These are phyloP conservation scores for Epichloe hybrida DNA, from an alignment of 2,329 filamentous ascomycete genomes.

Conservation along the genomic window DNA sequence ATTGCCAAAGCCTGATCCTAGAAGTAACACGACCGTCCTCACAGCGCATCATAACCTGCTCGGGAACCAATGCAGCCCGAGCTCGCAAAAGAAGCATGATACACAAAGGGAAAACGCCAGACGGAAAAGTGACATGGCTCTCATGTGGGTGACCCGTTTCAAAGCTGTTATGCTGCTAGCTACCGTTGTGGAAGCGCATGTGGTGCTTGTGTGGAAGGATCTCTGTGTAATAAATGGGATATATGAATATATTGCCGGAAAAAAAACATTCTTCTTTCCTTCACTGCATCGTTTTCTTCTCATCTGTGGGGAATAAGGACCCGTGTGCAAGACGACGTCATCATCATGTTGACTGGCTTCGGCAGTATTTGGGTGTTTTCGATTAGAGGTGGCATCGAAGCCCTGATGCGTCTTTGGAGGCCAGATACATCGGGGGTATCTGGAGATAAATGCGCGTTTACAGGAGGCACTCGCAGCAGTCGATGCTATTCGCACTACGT, in stretches of 20 bases:
- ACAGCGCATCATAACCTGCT: background rate
- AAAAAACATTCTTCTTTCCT: background rate
- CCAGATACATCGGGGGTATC: background rate
- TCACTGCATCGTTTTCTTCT: background rate
- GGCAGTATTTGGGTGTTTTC: background rate
- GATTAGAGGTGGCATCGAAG: background rate
- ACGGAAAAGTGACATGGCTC: background rate
- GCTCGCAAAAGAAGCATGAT: background rate
- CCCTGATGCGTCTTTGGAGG: background rate
- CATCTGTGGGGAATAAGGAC: background rate
- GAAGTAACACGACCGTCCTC: background rate
- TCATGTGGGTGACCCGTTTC: background rate
- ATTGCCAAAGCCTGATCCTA: slow-evolving; percentile 1
- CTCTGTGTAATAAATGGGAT: background rate
- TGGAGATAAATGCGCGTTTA: slow-evolving; percentile 9
- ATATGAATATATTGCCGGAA: background rate
- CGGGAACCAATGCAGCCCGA: background rate
- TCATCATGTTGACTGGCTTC: background rate
- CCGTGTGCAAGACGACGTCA: background rate
- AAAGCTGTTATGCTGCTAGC: background rate
- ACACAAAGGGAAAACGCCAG: background rate
- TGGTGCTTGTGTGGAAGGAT: background rate
- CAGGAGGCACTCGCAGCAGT: slow-evolving; percentile 28
- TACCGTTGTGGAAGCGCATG: background rate
- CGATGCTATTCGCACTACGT: slow-evolving; percentile 16